Percentiles rank a stretch among this genome's conserved stretches.
Conservation (phyloP, 2,329 filamentous ascomycete species). For the Botrytis fabae region DNA sequence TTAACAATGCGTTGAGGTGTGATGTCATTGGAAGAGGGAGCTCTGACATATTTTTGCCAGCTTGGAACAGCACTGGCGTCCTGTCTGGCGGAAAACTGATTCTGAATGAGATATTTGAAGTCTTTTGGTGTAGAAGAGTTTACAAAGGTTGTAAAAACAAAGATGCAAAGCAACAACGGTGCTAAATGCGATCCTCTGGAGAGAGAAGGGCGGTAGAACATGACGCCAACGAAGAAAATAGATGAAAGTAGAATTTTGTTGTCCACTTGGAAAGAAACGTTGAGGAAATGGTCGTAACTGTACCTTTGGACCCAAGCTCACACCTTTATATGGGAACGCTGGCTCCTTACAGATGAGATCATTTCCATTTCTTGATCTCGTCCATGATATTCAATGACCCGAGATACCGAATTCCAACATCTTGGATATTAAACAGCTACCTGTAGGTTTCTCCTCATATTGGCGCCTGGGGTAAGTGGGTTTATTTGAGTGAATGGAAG, state of each 20-base stretch:
- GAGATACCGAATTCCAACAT: neutral
- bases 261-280: neutral
- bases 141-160: neutral
- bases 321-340: slow-evolving; percentile 6
- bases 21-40: slow-evolving; percentile 41
- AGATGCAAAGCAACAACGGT: neutral
- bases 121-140: slow-evolving; percentile 2
- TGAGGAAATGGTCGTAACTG: neutral
- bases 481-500: slow-evolving; percentile 4
- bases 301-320: neutral
- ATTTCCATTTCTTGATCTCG: neutral
- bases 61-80: neutral
- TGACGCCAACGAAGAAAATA: neutral
- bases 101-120: neutral
- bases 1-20: slow-evolving; percentile 41
- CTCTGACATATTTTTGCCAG: slow-evolving; percentile 47
- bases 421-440: neutral
- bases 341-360: neutral
- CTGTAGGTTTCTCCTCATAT: neutral
- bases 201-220: neutral
- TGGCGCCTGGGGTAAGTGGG: slow-evolving; percentile 14
- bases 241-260: neutral
- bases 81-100: neutral
- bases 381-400: slow-evolving; percentile 9
- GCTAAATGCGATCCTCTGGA: neutral